These are phyloP conservation scores for Mentha longifolia DNA, from an alignment of 257 asterid species.

Conservation along the genomic window DNA sequence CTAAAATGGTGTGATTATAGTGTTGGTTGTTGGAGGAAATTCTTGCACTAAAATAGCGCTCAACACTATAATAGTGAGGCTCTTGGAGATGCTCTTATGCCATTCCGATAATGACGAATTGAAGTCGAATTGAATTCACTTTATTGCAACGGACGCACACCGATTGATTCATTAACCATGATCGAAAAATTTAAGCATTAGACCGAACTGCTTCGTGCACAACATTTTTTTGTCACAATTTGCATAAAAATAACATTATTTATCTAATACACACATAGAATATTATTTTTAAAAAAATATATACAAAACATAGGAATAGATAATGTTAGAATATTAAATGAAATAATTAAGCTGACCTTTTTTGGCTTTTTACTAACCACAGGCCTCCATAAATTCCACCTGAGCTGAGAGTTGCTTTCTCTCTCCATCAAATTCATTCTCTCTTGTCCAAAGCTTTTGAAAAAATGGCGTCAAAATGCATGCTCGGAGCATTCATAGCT, in stretches of 20 bases:
- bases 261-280: no score
- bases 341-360: background rate
- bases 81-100: no score
- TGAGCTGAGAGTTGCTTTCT: background rate
- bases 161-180: constrained; percentile 20
- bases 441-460: no score
- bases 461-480: constrained; percentile 43
- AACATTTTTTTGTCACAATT: background rate
- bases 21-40: no score
- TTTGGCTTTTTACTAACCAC: background rate
- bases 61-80: no score
- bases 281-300: no score
- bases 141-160: constrained; percentile 29
- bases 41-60: no score
- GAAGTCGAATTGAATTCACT: constrained; percentile 28
- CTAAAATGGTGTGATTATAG: no score
- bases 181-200: constrained; percentile 8
- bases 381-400: background rate
- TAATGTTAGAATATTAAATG: background rate
- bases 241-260: background rate
- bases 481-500: constrained; percentile 33
- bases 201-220: background rate
- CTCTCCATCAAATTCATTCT: background rate
- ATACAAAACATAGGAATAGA: background rate
- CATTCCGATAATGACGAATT: constrained; percentile 33